Evolutionary conservation across 2,329 filamentous ascomycete genomes (phyloP), one percentile per base, ranked within the genome.

Genomic region (Fusarium fracticaudum): DNA sequence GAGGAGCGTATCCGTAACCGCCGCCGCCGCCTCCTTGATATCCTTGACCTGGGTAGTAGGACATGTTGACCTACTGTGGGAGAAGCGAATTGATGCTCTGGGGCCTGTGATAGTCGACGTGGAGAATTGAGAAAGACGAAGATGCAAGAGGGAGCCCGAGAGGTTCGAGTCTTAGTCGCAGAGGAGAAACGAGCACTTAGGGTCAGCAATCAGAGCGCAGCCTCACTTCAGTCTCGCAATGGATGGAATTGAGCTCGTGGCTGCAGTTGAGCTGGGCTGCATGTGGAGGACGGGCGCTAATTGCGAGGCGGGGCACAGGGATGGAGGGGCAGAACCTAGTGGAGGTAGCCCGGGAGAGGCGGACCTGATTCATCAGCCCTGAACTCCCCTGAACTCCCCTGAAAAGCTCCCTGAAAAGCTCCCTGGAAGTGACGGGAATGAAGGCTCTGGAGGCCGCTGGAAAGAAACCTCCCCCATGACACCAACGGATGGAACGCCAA

Each of bases 41-140:
- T 71, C 84, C 82, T 75, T 84, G 83, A 60, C 83, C 84, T 38
- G 83, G 83, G 77, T 82, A 84, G 73, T 82, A 81, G 48, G 83
- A 84, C 83, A 84, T 84, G 73, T 59, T 62, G 63, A 51, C 54
- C 22, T 55, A 47, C 33, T 62, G 48, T 73, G 47, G 50, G 50
- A 35, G 58, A 64, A 38, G 38, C 60, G 44, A 58, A 35, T 37
- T 50, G 54, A 54, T 71, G 47, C 24, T 68, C 35, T n/a, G 11
- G 20, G n/a, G 57, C 33, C 33, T 59, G 51, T 41, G 65, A 61
- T 35, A 38, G 48, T 71, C 45, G 43, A 61, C 45, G 45, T 55
- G 51, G 43, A 47, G 60, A 57, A 45, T 40, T 13, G 26, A 55
- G 45, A 40, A n/a, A 40, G 55, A 45, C 67, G 50, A 74, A 8